Evolutionary conservation across 192 early-diverging fungal species (phyloP), one percentile per base, ranked within the genome.

Genomic region (Rhizophagus clarus): DNA sequence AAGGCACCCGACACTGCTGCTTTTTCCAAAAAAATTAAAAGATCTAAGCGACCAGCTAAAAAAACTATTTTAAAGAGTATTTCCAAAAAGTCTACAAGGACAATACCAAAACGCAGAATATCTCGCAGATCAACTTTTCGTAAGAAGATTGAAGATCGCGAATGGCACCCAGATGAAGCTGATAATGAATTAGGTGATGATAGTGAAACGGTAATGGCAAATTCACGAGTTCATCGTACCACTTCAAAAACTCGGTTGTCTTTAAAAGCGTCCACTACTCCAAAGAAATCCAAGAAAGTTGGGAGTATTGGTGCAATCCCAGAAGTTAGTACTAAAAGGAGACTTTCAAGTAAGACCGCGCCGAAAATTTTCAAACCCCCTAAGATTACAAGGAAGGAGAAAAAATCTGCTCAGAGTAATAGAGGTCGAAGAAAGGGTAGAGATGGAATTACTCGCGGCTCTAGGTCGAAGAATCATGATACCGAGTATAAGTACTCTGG

Each of bases 71-170:
- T 24, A 1, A 64, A 28, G 28, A 11, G 1, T 28, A 72, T 24
- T 49, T 5, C 37, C n/a, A 72, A 72, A 12, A 45, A 11, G 5
- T 11, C 42, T 49, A 10, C 3, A 26, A 26, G 26, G 45, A 49
- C 42, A 22, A 72, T 34, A 14, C 45, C 45, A 72, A 49, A 28
- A 49, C 37, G 42, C 28, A 72, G 40, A 51, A 29, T 10, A 26
- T 24, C 22, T 49, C n/a, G 70, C 17, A 42, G 20, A 47, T 12
- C 10, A 47, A 72, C 24, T 11, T 0, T 7, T 24, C 70, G 45
- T 72, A 72, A 72, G 15, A 72, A 24, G 17, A 72, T 51, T 24
- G 24, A 72, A 5, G 70, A 72, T 72, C 37, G 10, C 12, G 70
- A 72, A 49, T 72, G 70, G 70, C 37, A 12, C 14, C 37, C 42